Conservation (phyloP, 192 early-diverging fungal species). For the Umbelopsis sp. region DNA sequence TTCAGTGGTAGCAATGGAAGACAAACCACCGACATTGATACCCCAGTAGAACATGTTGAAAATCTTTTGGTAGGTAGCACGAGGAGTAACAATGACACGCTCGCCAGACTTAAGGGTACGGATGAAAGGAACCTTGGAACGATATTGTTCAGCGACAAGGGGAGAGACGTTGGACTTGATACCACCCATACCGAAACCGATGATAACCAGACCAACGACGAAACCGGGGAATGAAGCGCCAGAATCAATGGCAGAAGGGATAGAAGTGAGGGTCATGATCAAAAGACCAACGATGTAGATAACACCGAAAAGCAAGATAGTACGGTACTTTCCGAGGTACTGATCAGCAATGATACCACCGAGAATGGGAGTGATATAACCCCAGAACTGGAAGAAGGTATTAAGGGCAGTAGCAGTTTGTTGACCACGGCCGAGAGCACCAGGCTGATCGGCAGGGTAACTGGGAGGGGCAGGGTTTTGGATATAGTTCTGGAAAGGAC, state of each 20-base stretch:
- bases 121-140: conserved; percentile 57
- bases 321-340: conserved; percentile 75
- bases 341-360: conserved; percentile 72
- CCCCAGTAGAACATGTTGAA: conserved; percentile 87
- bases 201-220: conserved; percentile 70
- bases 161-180: conserved; percentile 81
- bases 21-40: conserved; percentile 72
- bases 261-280: conserved; percentile 65
- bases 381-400: conserved; percentile 65
- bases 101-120: conserved; percentile 57
- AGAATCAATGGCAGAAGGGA: conserved; percentile 55
- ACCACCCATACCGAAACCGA: conserved; percentile 77
- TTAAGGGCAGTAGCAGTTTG: conserved; percentile 57
- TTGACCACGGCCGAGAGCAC: conserved; percentile 54
- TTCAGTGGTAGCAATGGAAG: conserved; percentile 58
- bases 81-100: conserved; percentile 64
- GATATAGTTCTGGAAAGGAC: conserved; percentile 64
- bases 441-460: conserved; percentile 40
- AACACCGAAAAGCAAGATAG: conserved; percentile 64
- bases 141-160: conserved; percentile 76
- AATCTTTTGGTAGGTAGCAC: conserved; percentile 71
- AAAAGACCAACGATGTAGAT: conserved; percentile 70
- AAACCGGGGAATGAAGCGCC: conserved; percentile 68
- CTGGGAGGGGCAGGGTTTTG: conserved; percentile 46
- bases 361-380: conserved; percentile 62